Conservation (phyloP, 2,329 filamentous ascomycete genomes). For the Furcasterigmium sp. region DNA sequence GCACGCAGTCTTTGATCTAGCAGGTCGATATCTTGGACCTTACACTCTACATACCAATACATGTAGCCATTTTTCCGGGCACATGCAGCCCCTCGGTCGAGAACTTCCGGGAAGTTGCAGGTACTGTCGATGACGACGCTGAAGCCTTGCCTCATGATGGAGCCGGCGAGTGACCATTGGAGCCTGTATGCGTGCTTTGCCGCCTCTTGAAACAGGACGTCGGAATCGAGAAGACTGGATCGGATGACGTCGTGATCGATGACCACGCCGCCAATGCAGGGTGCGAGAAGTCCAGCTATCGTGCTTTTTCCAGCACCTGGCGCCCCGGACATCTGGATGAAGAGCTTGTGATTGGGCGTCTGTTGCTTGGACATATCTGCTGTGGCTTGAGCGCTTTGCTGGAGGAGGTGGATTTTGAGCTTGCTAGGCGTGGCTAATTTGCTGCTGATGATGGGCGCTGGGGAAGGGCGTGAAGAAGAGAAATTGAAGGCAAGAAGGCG, state of each 20-base stretch:
- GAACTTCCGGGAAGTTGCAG: conserved; percentile 26
- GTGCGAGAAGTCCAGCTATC: conserved; percentile 19
- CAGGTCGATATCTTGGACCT: conserved; percentile 20
- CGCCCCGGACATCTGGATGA: conserved; percentile 29
- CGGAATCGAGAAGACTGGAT: conserved; percentile 22
- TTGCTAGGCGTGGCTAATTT: too few relatives aligned
- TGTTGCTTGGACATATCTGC: too few relatives aligned
- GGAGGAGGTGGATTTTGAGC: too few relatives aligned
- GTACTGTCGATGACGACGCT: conserved; percentile 30
- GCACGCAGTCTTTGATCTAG: conserved; percentile 20
- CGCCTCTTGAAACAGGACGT: conserved; percentile 20
- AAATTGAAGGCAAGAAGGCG: too few relatives aligned
- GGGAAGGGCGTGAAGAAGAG: too few relatives aligned
- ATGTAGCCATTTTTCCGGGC: conserved; percentile 13
- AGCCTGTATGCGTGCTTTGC: conserved; percentile 25
- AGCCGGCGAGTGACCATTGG: conserved; percentile 27
- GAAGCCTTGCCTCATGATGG: conserved; percentile 24
- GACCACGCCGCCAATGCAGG: conserved; percentile 20
- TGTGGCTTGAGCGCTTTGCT: too few relatives aligned
- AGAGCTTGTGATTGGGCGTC: too few relatives aligned
- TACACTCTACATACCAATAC: conserved; percentile 27
- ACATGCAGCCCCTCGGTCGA: conserved; percentile 21
- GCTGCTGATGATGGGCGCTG: too few relatives aligned
- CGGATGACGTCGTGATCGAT: conserved; percentile 30
- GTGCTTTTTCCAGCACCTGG: conserved; percentile 34